Percentiles rank a stretch among this genome's conserved stretches.
Conservation (phyloP, 2,329 filamentous ascomycete species). For the Dothistroma septosporum region DNA sequence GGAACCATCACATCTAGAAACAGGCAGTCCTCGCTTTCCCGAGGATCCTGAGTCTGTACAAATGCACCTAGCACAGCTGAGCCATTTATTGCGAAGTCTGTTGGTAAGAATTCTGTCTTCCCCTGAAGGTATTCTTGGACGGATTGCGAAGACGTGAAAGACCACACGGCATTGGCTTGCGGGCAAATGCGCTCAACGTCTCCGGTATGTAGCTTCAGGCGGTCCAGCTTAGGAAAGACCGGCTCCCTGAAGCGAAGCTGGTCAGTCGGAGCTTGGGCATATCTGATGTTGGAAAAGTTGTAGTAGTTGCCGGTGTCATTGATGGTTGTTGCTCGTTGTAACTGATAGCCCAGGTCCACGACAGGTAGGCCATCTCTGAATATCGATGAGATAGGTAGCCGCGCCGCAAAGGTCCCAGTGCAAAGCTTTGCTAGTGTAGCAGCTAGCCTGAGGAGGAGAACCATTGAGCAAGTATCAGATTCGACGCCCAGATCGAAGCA, state of each 20-base stretch:
- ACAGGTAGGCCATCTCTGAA: neutral
- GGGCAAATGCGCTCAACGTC: conserved; percentile 42
- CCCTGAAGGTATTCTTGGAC: conserved; percentile 28
- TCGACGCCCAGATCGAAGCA: too few relatives aligned
- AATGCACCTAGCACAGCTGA: neutral
- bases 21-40: conserved; percentile 35
- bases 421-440: neutral
- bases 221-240: conserved; percentile 36
- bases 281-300: conserved; percentile 56
- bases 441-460: neutral
- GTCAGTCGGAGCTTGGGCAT: conserved; percentile 51
- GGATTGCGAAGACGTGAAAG: conserved; percentile 31
- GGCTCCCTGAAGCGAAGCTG: conserved; percentile 50
- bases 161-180: conserved; percentile 46
- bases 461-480: neutral
- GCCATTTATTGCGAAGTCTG: neutral
- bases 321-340: neutral
- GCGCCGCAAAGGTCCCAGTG: neutral
- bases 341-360: conserved; percentile 1
- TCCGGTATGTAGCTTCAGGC: conserved; percentile 45
- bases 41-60: neutral
- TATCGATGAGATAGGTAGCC: neutral
- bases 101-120: conserved; percentile 20
- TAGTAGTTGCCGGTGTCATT: conserved; percentile 33
- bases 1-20: conserved; percentile 39